phyloP scores from a whole-genome alignment of 2,329 filamentous ascomycete genomes.

The Alternaria brassicicola region DNA sequence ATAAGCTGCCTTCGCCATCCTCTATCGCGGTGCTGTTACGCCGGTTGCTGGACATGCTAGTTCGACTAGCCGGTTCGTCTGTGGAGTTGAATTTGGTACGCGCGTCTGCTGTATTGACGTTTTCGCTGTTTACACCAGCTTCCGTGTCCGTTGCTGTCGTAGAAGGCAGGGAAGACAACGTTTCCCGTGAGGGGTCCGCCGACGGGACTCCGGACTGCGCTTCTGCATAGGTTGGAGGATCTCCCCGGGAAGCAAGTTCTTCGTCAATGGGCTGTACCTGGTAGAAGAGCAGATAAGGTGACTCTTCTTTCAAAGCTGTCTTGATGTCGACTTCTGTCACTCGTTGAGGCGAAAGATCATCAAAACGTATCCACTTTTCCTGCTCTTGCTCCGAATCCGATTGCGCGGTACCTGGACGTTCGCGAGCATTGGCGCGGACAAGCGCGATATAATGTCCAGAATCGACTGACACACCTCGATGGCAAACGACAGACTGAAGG shows the following conservation, averaged over 20 bases:
- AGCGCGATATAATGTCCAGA: constrained; percentile 92
- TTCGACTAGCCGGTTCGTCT: constrained; percentile 39
- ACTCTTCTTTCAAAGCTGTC: constrained; percentile 79
- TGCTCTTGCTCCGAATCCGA: constrained; percentile 56
- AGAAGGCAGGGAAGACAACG: constrained; percentile 28
- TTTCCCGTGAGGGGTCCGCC: constrained; percentile 38
- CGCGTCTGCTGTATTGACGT: constrained; percentile 20
- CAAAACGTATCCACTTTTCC: constrained; percentile 80
- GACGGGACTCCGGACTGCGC: constrained; percentile 25
- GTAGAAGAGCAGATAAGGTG: constrained; percentile 93
- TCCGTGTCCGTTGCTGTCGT: constrained; percentile 28
- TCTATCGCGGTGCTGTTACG: constrained; percentile 52
- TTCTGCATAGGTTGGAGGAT: constrained; percentile 53
- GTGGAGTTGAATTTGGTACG: constrained; percentile 22
- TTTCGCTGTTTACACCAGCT: constrained; percentile 32
- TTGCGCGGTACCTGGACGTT: constrained; percentile 51
- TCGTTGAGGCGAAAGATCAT: constrained; percentile 78
- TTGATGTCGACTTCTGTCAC: constrained; percentile 80
- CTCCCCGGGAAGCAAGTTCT: constrained; percentile 53
- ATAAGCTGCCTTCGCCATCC: constrained; percentile 42
- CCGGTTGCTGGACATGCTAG: constrained; percentile 46
- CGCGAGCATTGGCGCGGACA: constrained; percentile 68
- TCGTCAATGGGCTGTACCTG: constrained; percentile 89
- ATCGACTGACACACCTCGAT: constrained; percentile 82
- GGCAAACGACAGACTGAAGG: constrained; percentile 89